phyloP scores from a whole-genome alignment of 495 filamentous ascomycete species.

The Talaromyces stipitatus region DNA sequence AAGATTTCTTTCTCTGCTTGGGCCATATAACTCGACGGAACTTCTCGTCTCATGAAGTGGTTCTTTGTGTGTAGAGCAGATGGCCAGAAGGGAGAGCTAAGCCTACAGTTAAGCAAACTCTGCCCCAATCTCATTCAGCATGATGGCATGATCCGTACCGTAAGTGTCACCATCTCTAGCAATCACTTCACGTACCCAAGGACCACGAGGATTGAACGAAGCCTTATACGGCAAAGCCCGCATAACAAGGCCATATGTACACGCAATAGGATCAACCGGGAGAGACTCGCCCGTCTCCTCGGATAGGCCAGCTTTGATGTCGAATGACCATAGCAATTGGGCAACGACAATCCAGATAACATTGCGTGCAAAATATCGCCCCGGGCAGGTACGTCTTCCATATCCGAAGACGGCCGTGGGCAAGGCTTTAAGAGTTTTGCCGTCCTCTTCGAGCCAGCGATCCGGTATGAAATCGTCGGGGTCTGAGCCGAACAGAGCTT shows the following conservation, averaged over 20 bases:
- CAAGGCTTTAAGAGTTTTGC: constrained; percentile 1
- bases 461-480: constrained; percentile 23
- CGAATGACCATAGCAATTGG: constrained; percentile 22
- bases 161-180: constrained; percentile 11
- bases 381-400: constrained; percentile 22
- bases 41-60: no score
- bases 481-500: constrained; percentile 6
- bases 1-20: no score
- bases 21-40: no score
- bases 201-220: constrained; percentile 14
- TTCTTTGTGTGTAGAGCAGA: no score
- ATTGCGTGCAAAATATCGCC: constrained; percentile 19
- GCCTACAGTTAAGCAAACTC: constrained; percentile 15
- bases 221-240: constrained; percentile 17
- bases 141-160: constrained; percentile 16
- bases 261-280: constrained; percentile 14
- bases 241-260: constrained; percentile 20
- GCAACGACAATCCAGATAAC: constrained; percentile 19
- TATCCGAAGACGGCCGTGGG: constrained; percentile 18
- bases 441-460: constrained; percentile 15
- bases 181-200: constrained; percentile 14
- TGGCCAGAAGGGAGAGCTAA: no score
- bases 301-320: constrained; percentile 15
- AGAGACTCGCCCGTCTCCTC: constrained; percentile 11
- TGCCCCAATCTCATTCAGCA: constrained; percentile 22